Evolutionary conservation across 1,284 basidiomycete species (phyloP).

Genomic region (Vanrija humicola): DNA sequence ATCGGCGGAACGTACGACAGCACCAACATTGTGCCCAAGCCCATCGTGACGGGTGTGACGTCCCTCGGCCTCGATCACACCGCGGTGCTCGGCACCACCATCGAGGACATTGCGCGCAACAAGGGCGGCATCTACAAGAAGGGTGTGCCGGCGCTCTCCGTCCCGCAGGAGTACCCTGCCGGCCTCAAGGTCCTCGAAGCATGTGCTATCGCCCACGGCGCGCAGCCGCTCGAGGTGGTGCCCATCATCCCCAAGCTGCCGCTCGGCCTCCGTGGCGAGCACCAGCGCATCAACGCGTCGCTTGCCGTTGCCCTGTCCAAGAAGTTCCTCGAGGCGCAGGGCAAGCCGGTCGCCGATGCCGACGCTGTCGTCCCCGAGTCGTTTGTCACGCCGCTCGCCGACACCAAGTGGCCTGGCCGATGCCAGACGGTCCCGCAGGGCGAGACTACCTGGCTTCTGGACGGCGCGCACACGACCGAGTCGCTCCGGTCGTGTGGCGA

Average conservation of each 20-base stretch:
- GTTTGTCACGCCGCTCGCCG: conserved; percentile 63
- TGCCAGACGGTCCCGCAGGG: conserved; percentile 73
- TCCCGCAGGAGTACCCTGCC: conserved; percentile 64
- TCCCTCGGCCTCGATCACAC: conserved; percentile 92
- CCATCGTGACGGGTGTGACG: conserved; percentile 83
- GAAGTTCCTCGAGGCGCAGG: conserved; percentile 59
- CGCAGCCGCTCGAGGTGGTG: conserved; percentile 27
- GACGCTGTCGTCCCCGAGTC: conserved; percentile 52
- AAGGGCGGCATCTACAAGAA: conserved; percentile 97
- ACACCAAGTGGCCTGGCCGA: conserved; percentile 89
- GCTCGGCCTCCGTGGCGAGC: conserved; percentile 79
- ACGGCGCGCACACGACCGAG: conserved; percentile 93
- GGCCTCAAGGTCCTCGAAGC: conserved; percentile 64
- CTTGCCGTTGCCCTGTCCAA: conserved; percentile 76
- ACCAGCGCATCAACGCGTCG: conserved; percentile 85
- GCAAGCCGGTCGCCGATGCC: conserved; percentile 26
- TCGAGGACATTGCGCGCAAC: conserved; percentile 87
- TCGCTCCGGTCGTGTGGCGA: conserved; percentile 79
- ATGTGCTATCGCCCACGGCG: conserved; percentile 64
- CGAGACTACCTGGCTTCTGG: conserved; percentile 75
- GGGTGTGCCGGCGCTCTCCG: conserved; percentile 79
- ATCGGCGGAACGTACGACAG: conserved; percentile 93
- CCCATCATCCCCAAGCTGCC: conserved; percentile 29
- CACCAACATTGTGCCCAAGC: conserved; percentile 91
- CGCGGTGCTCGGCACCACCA: conserved; percentile 81